Evolutionary conservation across 139 green algal genomes (phyloP).

Genomic region (Monoraphidium neglectum): DNA sequence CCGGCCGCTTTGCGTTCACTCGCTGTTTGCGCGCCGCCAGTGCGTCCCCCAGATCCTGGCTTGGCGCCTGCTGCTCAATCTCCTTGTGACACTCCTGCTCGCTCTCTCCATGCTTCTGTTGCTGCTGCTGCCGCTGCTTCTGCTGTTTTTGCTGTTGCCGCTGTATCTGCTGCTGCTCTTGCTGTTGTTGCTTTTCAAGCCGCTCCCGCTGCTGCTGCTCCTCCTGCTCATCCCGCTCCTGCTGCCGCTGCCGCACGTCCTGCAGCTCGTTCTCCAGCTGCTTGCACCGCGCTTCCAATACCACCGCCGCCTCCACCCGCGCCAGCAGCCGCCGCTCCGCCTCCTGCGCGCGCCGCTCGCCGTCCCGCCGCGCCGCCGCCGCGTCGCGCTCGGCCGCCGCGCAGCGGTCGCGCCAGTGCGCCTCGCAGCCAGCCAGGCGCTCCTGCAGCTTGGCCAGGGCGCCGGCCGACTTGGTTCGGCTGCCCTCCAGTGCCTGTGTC

Average conservation of each 20-base stretch:
- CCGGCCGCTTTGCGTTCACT: neutral
- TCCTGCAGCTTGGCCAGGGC: neutral
- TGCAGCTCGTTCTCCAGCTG: conserved; percentile 19
- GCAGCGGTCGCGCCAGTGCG: neutral
- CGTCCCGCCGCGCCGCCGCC: no score
- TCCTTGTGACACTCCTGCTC: conserved; percentile 22
- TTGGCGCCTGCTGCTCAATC: conserved; percentile 7
- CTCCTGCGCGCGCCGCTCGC: neutral
- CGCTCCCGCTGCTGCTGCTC: conserved; percentile 8
- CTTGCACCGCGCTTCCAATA: neutral
- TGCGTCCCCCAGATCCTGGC: neutral
- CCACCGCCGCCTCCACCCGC: neutral
- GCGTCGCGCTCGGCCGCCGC: neutral
- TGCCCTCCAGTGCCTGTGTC: no score
- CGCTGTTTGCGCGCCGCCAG: no score
- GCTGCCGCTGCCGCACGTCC: conserved; percentile 4
- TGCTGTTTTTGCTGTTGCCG: conserved; percentile 15
- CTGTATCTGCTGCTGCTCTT: neutral
- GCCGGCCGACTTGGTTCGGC: no score
- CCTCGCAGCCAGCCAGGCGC: neutral
- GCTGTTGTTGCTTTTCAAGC: neutral
- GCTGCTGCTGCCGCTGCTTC: conserved; percentile 1
- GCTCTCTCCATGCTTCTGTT: neutral
- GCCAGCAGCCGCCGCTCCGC: neutral
- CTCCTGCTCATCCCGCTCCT: neutral